These are phyloP conservation scores for Mortierella sp. DNA, from an alignment of 371 early-diverging fungal species.

Conservation along the genomic window DNA sequence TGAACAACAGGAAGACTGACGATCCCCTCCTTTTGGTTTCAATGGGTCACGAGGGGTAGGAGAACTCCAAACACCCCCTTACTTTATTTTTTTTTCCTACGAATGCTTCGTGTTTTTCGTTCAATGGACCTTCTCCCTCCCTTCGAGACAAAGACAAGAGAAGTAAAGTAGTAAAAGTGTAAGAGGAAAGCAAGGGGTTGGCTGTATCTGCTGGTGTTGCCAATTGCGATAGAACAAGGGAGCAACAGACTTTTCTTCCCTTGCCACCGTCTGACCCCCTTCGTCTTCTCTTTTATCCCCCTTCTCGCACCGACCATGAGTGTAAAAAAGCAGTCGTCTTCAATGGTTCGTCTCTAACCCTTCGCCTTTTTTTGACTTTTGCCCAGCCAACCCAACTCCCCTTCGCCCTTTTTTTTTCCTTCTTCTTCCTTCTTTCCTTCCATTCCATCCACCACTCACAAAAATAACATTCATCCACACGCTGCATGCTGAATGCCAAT, in stretches of 20 bases:
- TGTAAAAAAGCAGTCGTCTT: conserved; percentile 9
- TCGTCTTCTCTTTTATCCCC: not conserved
- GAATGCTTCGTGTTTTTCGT: not conserved
- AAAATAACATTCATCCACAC: not conserved
- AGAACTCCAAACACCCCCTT: not conserved
- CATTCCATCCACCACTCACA: not conserved
- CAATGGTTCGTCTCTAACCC: not conserved
- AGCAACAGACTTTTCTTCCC: not conserved
- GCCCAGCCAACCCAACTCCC: not conserved
- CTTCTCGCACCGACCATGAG: not conserved
- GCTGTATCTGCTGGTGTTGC: not conserved
- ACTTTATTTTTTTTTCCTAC: not conserved
- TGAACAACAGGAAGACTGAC: not conserved
- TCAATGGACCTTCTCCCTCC: not conserved
- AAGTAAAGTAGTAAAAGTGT: not conserved
- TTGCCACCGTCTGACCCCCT: not conserved
- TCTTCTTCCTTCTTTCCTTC: not conserved
- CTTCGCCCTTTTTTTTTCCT: conserved; percentile 1
- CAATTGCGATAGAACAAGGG: not conserved
- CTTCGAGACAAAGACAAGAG: not conserved
- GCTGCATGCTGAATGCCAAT: not conserved
- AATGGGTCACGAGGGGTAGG: conserved; percentile 6
- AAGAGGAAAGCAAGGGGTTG: not conserved
- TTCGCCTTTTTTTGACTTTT: not conserved
- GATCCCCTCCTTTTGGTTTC: not conserved